These are phyloP conservation scores for Farysia itapuensis DNA, from an alignment of 1,284 basidiomycete genomes.

Conservation along the genomic window DNA sequence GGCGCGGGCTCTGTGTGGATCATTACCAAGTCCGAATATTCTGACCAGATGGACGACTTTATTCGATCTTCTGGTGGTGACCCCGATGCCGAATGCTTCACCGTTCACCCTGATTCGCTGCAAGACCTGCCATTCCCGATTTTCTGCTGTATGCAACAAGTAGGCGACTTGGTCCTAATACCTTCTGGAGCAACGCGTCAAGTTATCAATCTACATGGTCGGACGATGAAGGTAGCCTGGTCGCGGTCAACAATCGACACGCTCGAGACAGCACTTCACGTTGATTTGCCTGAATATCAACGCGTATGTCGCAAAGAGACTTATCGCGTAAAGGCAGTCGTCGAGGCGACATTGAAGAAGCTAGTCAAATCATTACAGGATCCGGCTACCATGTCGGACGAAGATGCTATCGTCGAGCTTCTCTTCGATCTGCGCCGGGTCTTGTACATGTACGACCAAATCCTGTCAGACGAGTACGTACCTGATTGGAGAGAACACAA, in stretches of 20 bases:
- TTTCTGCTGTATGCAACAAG: conserved; percentile 9
- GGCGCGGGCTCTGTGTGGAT: conserved; percentile 17
- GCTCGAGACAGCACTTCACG: conserved; percentile 9
- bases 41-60: conserved; percentile 10
- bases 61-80: conserved; percentile 8
- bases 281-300: conserved; percentile 27
- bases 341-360: conserved; percentile 16
- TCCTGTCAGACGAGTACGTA: conserved; percentile 19
- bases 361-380: not conserved
- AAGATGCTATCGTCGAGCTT: not conserved
- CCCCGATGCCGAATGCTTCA: conserved; percentile 3
- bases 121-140: conserved; percentile 9
- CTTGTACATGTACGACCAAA: conserved; percentile 21
- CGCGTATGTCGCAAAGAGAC: conserved; percentile 17
- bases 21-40: conserved; percentile 5
- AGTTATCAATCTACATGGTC: conserved; percentile 17
- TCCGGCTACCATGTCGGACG: not conserved
- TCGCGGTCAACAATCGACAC: conserved; percentile 16
- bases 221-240: conserved; percentile 20
- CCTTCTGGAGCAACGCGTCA: conserved; percentile 16
- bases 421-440: conserved; percentile 13
- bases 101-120: conserved; percentile 14
- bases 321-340: conserved; percentile 8
- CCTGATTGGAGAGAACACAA: conserved; percentile 19
- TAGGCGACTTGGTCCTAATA: conserved; percentile 30